Percentiles rank a stretch among this genome's conserved stretches.
phyloP scores from a whole-genome alignment of 805 yeast species.

The Myxozyma sirexii region DNA sequence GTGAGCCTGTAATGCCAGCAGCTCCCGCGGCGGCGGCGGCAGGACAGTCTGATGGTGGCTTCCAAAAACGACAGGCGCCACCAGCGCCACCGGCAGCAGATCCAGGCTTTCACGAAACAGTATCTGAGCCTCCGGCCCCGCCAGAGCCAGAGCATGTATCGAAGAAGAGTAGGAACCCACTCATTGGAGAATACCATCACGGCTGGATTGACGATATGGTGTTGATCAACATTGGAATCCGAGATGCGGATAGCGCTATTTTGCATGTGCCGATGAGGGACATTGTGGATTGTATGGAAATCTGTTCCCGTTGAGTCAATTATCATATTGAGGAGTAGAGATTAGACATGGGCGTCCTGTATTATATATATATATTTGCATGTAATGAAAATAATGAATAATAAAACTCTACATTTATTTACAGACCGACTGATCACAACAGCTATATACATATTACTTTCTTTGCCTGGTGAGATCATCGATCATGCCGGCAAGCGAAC shows the following conservation, averaged over 20 bases:
- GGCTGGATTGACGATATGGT: constrained; percentile 22
- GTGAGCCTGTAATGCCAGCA: background rate
- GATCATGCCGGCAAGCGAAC: constrained; percentile 11
- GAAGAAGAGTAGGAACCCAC: constrained; percentile 5
- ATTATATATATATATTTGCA: background rate
- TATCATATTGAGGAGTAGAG: background rate
- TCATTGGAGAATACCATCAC: constrained; percentile 9
- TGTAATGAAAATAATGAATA: background rate
- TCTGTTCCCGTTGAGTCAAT: background rate
- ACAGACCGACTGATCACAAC: background rate
- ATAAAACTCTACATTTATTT: background rate
- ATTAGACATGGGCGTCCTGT: background rate
- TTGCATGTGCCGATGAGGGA: constrained; percentile 14
- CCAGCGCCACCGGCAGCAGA: background rate
- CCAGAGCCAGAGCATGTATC: constrained; percentile 4
- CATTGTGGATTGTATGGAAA: constrained; percentile 6
- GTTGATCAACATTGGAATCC: constrained; percentile 10
- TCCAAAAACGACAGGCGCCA: background rate
- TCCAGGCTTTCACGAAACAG: background rate
- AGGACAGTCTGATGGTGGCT: background rate
- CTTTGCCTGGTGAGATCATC: background rate
- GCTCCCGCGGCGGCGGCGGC: too few species aligned
- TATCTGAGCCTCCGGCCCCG: background rate
- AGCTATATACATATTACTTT: background rate
- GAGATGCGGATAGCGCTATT: constrained; percentile 11